Base-by-base conservation (phyloP, 345 rosid species). In the Bretschneidera sinensis region DNA sequence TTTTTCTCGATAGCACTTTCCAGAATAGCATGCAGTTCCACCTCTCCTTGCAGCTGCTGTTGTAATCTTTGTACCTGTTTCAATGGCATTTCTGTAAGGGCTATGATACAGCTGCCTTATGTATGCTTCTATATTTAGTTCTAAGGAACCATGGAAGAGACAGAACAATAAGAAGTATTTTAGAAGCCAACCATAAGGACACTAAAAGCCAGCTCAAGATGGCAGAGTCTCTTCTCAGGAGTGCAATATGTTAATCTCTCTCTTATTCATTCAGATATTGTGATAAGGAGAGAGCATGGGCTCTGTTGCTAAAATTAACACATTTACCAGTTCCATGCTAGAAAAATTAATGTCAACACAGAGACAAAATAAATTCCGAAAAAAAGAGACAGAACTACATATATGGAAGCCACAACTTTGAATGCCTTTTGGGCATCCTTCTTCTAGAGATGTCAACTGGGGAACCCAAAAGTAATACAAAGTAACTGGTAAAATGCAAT, bases 1-100 rank as follows among this genome's bases (percentile, higher is more conserved):
- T 74, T 84, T 71, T 78, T 79, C 76, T 76, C 78, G 14, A 79
- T 63, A 33, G 85, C 83, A 43, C 73, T 77, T 72, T 84, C 83
- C 69, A 91, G 63, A 64, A 78, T 62, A 20, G 71, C 69, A 69
- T 88, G 97, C 65, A 82, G 49, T 51, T 81, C 80, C 72, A 83
- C 70, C 79, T 91, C 96, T 70, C 81, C 80, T 72, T 74, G 87
- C 62, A 91, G 83, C 74, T 85, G 79, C 63, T 76, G 74, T 55
- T 83, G 86, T 69, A 91, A 77, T 68, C 66, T 80, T 65, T 75
- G 72, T 11, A 91, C 91, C 98, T 91, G 81, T 52, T 66, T 60
- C 62, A 80, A 60, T 45, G 33, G 33, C 53, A 56, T 45, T 51
- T 61, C 54, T 39, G 16, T 17, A 59, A 47, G 20, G n/a, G n/a